phyloP scores from a whole-genome alignment of 805 yeast genomes.

The Saturnispora diversa region DNA sequence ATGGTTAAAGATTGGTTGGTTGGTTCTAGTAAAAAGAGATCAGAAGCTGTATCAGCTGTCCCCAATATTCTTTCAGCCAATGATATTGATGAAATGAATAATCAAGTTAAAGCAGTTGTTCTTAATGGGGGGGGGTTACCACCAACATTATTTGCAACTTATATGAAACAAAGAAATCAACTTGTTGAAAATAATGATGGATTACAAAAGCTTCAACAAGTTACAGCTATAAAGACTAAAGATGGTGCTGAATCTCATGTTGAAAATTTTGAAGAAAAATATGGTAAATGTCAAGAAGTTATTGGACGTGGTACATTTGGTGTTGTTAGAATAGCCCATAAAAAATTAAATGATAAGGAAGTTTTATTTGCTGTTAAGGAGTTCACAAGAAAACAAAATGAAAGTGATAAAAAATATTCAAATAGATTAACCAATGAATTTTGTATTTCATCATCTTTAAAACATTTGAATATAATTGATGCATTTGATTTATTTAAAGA shows the following conservation, averaged over 20 bases:
- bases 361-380: slow-evolving; percentile 83
- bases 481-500: slow-evolving; percentile 73
- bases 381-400: slow-evolving; percentile 55
- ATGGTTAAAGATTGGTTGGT: slow-evolving; percentile 75
- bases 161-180: slow-evolving; percentile 35
- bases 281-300: slow-evolving; percentile 91
- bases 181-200: background rate
- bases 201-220: background rate
- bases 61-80: slow-evolving; percentile 48
- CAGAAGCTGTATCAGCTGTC: slow-evolving; percentile 65
- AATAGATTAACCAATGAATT: slow-evolving; percentile 74
- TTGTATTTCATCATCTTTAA: slow-evolving; percentile 70
- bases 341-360: slow-evolving; percentile 35
- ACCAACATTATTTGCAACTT: slow-evolving; percentile 63
- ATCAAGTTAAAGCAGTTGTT: slow-evolving; percentile 21
- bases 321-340: slow-evolving; percentile 82
- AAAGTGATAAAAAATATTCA: slow-evolving; percentile 58
- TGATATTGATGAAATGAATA: slow-evolving; percentile 24
- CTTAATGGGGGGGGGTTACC: slow-evolving; percentile 31
- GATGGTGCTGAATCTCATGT: background rate
- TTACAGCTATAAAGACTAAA: slow-evolving; percentile 1
- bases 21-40: slow-evolving; percentile 50
- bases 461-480: slow-evolving; percentile 68
- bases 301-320: slow-evolving; percentile 94
- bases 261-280: slow-evolving; percentile 68